phyloP scores from a whole-genome alignment of 2,329 filamentous ascomycete genomes.

The Ascochyta pisi region DNA sequence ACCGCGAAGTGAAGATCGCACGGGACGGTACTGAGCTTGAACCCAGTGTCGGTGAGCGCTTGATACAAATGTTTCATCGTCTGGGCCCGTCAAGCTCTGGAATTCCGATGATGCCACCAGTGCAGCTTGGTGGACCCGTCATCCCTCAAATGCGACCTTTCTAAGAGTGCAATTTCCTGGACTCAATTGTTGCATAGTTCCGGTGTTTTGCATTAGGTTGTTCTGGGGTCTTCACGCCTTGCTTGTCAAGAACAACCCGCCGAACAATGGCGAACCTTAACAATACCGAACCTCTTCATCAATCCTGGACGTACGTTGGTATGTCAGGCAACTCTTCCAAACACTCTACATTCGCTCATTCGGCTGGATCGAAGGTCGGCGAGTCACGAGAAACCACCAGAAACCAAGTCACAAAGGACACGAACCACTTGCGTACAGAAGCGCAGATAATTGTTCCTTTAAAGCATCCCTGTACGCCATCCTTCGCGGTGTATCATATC shows the following conservation, averaged over 20 bases:
- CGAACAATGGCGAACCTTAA: not conserved
- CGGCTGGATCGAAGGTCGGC: slow-evolving; percentile 5
- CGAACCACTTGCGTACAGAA: not conserved
- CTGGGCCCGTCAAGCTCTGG: slow-evolving; percentile 39
- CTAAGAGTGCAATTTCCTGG: slow-evolving; percentile 16
- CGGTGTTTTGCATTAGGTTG: slow-evolving; percentile 1
- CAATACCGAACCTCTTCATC: not conserved
- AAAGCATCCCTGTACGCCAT: not conserved
- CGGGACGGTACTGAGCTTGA: slow-evolving; percentile 94
- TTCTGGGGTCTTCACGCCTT: not conserved
- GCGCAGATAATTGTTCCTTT: not conserved
- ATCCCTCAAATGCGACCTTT: slow-evolving; percentile 42
- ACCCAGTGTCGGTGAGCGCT: slow-evolving; percentile 75
- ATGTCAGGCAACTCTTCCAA: not conserved
- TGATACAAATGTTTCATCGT: slow-evolving; percentile 77
- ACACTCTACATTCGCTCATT: not conserved
- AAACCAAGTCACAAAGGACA: not conserved
- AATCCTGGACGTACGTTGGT: not conserved
- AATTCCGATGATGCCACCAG: slow-evolving; percentile 29
- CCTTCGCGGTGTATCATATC: slow-evolving; percentile 19
- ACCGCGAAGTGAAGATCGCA: slow-evolving; percentile 94
- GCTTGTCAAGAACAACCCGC: not conserved
- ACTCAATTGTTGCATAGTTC: not conserved
- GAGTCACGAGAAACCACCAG: slow-evolving; percentile 1
- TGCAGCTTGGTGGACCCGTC: slow-evolving; percentile 29